Percentiles rank a stretch among this genome's conserved stretches.
Evolutionary conservation across 257 asterid species (phyloP).

Genomic region (Fraxinus pennsylvanica): DNA sequence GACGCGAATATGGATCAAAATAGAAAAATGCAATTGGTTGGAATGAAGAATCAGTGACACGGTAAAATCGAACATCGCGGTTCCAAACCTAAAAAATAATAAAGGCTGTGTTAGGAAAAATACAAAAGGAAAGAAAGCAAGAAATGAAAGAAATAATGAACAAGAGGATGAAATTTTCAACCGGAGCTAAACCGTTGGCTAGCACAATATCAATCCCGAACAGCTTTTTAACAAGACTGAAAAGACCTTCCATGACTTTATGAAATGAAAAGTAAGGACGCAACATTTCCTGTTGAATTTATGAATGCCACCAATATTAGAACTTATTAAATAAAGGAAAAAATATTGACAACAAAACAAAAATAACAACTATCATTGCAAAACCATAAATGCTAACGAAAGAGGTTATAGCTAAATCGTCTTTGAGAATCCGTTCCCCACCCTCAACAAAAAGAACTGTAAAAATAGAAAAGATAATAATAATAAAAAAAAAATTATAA

Average conservation of each 20-base stretch:
- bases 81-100: conserved; percentile 73
- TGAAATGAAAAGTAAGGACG: conserved; percentile 94
- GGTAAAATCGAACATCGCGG: conserved; percentile 78
- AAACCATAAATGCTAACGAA: not conserved
- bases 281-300: conserved; percentile 65
- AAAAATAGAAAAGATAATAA: not conserved
- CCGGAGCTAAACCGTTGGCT: conserved; percentile 90
- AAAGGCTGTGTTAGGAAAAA: conserved; percentile 20
- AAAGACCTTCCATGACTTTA: conserved; percentile 42
- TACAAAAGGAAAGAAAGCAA: conserved; percentile 6
- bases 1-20: conserved; percentile 93
- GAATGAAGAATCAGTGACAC: conserved; percentile 75
- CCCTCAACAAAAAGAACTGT: not conserved
- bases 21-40: conserved; percentile 79
- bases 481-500: not conserved
- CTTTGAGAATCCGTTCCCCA: conserved; percentile 13
- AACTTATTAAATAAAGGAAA: conserved; percentile 12
- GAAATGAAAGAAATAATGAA: not conserved
- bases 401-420: conserved; percentile 3
- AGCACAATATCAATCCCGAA: conserved; percentile 66
- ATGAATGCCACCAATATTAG: conserved; percentile 25
- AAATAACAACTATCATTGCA: no score
- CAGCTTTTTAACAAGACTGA: conserved; percentile 62
- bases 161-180: conserved; percentile 35
- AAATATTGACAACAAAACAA: not conserved